phyloP scores from a whole-genome alignment of 73 alveolate species.

The Paramecium tetraurelia region DNA sequence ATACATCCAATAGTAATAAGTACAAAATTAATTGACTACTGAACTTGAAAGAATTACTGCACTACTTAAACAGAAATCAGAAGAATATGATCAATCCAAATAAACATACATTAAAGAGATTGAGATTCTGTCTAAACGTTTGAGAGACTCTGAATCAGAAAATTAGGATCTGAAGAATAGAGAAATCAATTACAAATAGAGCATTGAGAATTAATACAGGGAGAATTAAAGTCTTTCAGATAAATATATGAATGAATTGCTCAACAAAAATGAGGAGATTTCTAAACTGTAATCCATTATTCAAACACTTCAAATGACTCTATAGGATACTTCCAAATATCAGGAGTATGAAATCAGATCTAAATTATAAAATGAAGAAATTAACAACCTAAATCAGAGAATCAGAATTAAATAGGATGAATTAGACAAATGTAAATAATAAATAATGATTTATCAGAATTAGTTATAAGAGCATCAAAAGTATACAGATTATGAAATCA shows the following conservation, averaged over 20 bases:
- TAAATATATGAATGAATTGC: not conserved
- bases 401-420: slow-evolving; percentile 21
- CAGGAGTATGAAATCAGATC: slow-evolving; percentile 45
- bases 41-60: slow-evolving; percentile 37
- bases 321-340: slow-evolving; percentile 33
- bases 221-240: not conserved
- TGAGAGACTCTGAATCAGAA: not conserved
- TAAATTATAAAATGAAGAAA: slow-evolving; percentile 26
- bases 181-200: not conserved
- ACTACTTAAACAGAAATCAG: not conserved
- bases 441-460: not conserved
- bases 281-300: not conserved
- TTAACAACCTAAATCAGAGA: not conserved
- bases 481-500: not conserved
- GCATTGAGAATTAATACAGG: not conserved
- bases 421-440: not conserved
- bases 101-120: not conserved
- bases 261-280: not conserved
- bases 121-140: not conserved
- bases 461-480: not conserved
- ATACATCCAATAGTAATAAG: not conserved
- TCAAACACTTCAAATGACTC: not conserved
- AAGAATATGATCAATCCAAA: not conserved
- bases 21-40: not conserved
- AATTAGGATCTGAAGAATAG: not conserved